Evolutionary conservation across 1,139 yeast species (phyloP).

Genomic region (Hansenula lynferdii): DNA sequence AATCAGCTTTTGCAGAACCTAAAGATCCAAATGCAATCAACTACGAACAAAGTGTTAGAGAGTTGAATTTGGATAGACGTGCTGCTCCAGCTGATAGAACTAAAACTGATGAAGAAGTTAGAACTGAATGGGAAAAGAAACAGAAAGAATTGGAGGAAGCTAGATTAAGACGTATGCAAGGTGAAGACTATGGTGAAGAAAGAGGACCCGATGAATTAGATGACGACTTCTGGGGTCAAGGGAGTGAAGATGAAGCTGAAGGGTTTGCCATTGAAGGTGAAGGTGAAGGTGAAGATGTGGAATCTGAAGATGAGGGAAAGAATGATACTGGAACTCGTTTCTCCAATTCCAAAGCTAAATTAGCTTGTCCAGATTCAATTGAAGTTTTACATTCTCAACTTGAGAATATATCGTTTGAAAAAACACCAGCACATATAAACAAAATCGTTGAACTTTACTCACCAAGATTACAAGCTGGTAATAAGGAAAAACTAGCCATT

Average conservation of each 20-base stretch:
- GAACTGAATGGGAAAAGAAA: constrained; percentile 61
- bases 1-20: constrained; percentile 6
- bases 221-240: constrained; percentile 39
- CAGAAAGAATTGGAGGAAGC: constrained; percentile 69
- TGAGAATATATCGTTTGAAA: constrained; percentile 32
- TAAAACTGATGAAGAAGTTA: constrained; percentile 83
- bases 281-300: constrained; percentile 21
- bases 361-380: constrained; percentile 55
- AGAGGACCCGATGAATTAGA: constrained; percentile 65
- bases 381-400: constrained; percentile 42
- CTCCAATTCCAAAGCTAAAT: background rate
- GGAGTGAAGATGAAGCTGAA: constrained; percentile 45
- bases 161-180: constrained; percentile 82
- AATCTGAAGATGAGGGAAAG: constrained; percentile 20
- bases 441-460: constrained; percentile 59
- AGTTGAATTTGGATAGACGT: constrained; percentile 77
- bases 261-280: constrained; percentile 22
- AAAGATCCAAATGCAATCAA: constrained; percentile 21
- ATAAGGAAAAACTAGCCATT: constrained; percentile 65
- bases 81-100: constrained; percentile 97
- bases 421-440: constrained; percentile 46
- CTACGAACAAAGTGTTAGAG: constrained; percentile 76
- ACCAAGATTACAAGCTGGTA: constrained; percentile 77
- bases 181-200: constrained; percentile 44
- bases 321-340: constrained; percentile 11